Evolutionary conservation across 192 early-diverging fungal genomes (phyloP).

Genomic region (Phlyctochytrium bullatum): DNA sequence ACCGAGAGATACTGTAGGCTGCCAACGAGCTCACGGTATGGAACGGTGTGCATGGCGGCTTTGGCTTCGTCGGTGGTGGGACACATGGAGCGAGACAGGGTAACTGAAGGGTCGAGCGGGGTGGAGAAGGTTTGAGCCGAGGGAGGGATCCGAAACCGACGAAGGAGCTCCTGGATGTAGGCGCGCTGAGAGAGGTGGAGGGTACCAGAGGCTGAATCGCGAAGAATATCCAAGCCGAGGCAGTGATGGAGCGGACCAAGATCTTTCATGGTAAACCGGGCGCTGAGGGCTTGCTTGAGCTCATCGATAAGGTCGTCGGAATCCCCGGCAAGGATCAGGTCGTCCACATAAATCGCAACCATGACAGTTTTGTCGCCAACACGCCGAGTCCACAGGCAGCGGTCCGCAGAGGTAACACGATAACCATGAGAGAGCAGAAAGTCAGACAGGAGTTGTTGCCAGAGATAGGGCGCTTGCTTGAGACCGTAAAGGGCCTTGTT

Average conservation of each 20-base stretch:
- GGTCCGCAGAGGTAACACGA: too few species aligned
- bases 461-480: slow-evolving; percentile 15
- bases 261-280: neutral
- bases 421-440: too few species aligned
- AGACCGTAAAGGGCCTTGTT: slow-evolving; percentile 26
- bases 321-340: neutral
- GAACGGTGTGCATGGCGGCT: neutral
- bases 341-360: slow-evolving; percentile 4
- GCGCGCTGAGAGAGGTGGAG: slow-evolving; percentile 3
- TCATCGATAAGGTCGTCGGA: neutral
- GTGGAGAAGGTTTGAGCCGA: neutral
- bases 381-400: neutral
- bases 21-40: slow-evolving; percentile 11
- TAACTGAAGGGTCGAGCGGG: neutral
- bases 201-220: neutral
- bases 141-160: slow-evolving; percentile 1
- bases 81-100: too few species aligned
- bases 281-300: too few species aligned
- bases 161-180: neutral
- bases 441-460: neutral
- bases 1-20: slow-evolving; percentile 11
- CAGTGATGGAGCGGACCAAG: neutral
- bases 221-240: neutral
- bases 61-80: neutral
- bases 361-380: slow-evolving; percentile 1